These are phyloP conservation scores for Moniliophthora roreri DNA, from an alignment of 1,284 basidiomycete genomes.

Conservation along the genomic window DNA sequence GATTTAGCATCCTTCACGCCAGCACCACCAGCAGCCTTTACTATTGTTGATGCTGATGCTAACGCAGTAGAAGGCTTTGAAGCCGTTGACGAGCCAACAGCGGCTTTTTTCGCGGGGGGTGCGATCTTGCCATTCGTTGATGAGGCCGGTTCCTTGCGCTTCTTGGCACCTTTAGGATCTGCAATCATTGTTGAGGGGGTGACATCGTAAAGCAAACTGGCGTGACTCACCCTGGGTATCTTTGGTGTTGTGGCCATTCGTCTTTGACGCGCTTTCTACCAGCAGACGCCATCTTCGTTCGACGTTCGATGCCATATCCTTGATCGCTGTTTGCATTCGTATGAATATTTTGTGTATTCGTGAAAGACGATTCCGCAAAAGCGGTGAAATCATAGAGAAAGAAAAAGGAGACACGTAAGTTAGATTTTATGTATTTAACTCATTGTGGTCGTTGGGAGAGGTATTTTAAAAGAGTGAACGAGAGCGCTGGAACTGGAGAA, in stretches of 20 bases:
- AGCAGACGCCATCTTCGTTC: constrained; percentile 73
- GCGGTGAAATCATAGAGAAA: constrained; percentile 28
- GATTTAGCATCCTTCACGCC: constrained; percentile 72
- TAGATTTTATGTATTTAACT: constrained; percentile 53
- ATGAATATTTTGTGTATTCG: constrained; percentile 3
- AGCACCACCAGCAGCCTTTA: constrained; percentile 25
- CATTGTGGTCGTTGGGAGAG: background rate
- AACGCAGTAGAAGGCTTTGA: constrained; percentile 41
- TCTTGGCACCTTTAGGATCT: constrained; percentile 63
- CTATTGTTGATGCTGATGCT: constrained; percentile 28
- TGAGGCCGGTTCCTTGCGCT: constrained; percentile 67
- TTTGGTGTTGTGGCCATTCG: constrained; percentile 46
- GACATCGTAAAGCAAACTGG: constrained; percentile 35
- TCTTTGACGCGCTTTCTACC: constrained; percentile 23
- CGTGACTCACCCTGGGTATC: constrained; percentile 70
- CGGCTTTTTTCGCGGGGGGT: constrained; percentile 65
- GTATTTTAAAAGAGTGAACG: constrained; percentile 11
- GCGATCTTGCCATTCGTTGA: constrained; percentile 43
- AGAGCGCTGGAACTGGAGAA: background rate
- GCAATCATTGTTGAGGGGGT: constrained; percentile 10
- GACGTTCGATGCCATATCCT: constrained; percentile 86
- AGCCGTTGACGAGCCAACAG: constrained; percentile 47
- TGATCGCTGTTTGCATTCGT: constrained; percentile 62
- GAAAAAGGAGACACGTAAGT: constrained; percentile 57
- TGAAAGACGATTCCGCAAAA: constrained; percentile 3